Evolutionary conservation across 345 rosid species (phyloP).

Genomic region (Erysimum cheiranthoides): DNA sequence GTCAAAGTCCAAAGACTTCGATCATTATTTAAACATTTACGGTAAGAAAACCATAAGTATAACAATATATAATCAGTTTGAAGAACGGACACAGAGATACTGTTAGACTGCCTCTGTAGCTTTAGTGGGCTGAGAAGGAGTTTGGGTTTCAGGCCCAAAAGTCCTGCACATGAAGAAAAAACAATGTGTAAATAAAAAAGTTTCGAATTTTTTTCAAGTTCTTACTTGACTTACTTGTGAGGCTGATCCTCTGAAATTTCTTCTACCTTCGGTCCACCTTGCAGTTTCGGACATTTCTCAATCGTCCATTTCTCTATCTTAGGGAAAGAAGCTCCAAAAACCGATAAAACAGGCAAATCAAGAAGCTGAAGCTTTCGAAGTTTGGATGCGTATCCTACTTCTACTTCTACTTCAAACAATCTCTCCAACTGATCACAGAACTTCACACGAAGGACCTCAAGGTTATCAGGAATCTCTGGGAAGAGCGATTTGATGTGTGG

Average conservation of each 20-base stretch:
- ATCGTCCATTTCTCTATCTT: not conserved
- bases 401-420: conserved; percentile 22
- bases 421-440: conserved; percentile 46
- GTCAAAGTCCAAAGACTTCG: conserved; percentile 24
- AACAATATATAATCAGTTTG: too few species aligned
- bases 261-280: not conserved
- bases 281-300: conserved; percentile 33
- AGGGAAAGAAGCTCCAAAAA: conserved; percentile 30
- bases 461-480: conserved; percentile 26
- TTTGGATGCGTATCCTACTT: conserved; percentile 16
- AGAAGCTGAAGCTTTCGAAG: conserved; percentile 46
- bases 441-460: conserved; percentile 37
- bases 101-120: conserved; percentile 2
- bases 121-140: not conserved
- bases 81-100: not conserved
- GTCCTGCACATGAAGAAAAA: not conserved
- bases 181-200: not conserved
- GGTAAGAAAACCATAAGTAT: too few species aligned
- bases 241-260: conserved; percentile 15
- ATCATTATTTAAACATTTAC: not conserved
- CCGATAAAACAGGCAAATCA: conserved; percentile 50
- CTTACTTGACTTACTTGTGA: conserved; percentile 21
- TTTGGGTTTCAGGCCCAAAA: not conserved
- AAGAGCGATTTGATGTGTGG: conserved; percentile 47
- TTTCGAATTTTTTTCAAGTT: not conserved